phyloP scores from a whole-genome alignment of 106 monocot genomes.

The Chionographis japonica region DNA sequence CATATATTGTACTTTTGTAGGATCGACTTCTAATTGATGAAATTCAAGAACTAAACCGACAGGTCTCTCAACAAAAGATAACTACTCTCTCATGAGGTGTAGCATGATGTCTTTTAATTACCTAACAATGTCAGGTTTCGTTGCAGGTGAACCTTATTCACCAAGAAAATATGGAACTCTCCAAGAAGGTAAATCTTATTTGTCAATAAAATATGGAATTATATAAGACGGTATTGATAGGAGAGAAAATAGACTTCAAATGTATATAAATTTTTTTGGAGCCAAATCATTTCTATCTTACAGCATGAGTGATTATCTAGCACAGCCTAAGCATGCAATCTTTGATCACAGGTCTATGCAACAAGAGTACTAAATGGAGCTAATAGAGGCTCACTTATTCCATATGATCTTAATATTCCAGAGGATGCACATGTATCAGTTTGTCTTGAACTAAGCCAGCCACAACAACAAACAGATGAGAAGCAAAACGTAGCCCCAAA shows the following conservation, averaged over 20 bases:
- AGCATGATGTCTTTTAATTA: not conserved
- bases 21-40: conserved; percentile 35
- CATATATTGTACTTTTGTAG: conserved; percentile 15
- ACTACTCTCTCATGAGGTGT: not conserved
- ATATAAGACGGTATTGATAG: conserved; percentile 27
- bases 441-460: conserved; percentile 29
- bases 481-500: conserved; percentile 13
- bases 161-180: conserved; percentile 52
- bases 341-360: conserved; percentile 25
- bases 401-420: conserved; percentile 9
- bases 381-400: conserved; percentile 7
- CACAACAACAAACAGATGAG: conserved; percentile 21
- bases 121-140: not conserved
- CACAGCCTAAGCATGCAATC: not conserved
- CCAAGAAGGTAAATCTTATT: conserved; percentile 49
- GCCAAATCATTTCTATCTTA: not conserved
- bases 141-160: conserved; percentile 46
- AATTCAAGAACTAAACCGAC: conserved; percentile 38
- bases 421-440: conserved; percentile 13
- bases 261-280: not conserved
- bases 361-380: conserved; percentile 4
- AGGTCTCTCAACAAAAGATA: conserved; percentile 15
- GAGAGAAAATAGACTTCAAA: not conserved
- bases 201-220: conserved; percentile 40
- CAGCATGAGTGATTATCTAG: too few species aligned